phyloP scores from a whole-genome alignment of 352 stramenopile species.

The Phytophthora multivora region DNA sequence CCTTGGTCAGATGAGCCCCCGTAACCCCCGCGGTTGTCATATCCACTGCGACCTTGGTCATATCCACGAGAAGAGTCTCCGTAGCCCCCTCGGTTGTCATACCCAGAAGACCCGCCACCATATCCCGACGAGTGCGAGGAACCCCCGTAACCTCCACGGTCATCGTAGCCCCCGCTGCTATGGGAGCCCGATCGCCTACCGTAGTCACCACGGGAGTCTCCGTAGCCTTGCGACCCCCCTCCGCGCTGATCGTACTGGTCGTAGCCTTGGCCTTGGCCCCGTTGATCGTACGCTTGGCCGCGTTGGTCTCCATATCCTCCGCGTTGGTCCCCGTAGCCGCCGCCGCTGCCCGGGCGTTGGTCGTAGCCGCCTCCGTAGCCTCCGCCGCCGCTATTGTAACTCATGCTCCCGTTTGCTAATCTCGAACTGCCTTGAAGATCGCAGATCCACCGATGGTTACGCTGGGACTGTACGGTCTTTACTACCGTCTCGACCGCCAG shows the following conservation, averaged over 20 bases:
- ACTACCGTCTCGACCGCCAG: too few relatives aligned
- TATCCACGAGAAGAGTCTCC: conserved; percentile 16
- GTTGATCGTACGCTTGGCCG: conserved; percentile 23
- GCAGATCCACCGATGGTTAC: too few relatives aligned
- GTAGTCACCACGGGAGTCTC: conserved; percentile 12
- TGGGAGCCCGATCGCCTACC: conserved; percentile 6
- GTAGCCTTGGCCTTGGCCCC: conserved; percentile 5
- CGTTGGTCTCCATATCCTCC: conserved; percentile 3
- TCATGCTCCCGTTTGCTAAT: conserved; percentile 9
- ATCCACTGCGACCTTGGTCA: conserved; percentile 25
- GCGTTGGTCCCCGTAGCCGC: conserved; percentile 1
- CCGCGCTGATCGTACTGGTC: conserved; percentile 9
- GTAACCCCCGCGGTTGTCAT: conserved; percentile 19
- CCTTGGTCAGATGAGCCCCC: neutral
- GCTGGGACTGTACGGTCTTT: too few relatives aligned
- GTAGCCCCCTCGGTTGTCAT: conserved; percentile 20
- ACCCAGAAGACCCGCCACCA: conserved; percentile 11
- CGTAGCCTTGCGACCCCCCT: conserved; percentile 17
- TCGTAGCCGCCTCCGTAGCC: conserved; percentile 8
- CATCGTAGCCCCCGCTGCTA: conserved; percentile 9
- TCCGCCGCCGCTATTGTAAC: conserved; percentile 17
- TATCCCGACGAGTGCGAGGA: neutral
- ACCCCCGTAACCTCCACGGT: conserved; percentile 6
- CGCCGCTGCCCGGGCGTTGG: conserved; percentile 5
- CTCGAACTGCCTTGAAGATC: too few relatives aligned